Base-by-base conservation (phyloP, 495 filamentous ascomycete species). In the Tuber microsphaerosporum region DNA sequence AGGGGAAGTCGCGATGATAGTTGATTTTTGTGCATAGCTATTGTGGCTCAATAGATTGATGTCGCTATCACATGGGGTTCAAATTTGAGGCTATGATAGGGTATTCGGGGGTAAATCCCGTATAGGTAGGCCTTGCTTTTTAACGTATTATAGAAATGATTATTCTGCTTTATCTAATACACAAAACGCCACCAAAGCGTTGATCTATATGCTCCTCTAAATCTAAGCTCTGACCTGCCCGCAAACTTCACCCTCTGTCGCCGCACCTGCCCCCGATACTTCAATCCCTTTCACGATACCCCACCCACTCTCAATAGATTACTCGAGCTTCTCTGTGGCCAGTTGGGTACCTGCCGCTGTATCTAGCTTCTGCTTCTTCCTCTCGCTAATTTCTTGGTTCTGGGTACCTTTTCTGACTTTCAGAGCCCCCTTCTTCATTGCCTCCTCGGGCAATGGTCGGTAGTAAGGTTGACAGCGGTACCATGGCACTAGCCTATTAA, bases 381-480 rank as follows among this genome's bases (percentile, higher is more conserved):
- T 73, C 70, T 76, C 71, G 1, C 70, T 44, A 6, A 51, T 73
- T n/a, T 69, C 71, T 1, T 56, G 69, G 31, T 61, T 73, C 26
- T 84, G 81, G 45, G 70, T 37, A 22, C 61, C 43, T 45, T 89
- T 90, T 80, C 89, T 92, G 56, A 89, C 82, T 72, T 85, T 88
- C 81, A 97, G 86, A 56, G 90, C 90, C 4, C 95, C 95, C 80
- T 91, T 93, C 79, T 89, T 89, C 74, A 94, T 76, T 26, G 95
- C 95, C 85, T 98, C 94, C 80, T 92, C 92, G 0, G 95, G 95
- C 80, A 97, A 80, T 51, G 94, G 94, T 44, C 95, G 86, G 2
- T 97, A 87, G 79, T 97, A 92, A 4, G 95, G 93, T 84, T 99
- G 95, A 69, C 92, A 94, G 7, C 97, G 86, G 92, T 94, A 99